phyloP scores from a whole-genome alignment of 768 basidiomycete genomes.

The Leucosporidium creatinivorum region DNA sequence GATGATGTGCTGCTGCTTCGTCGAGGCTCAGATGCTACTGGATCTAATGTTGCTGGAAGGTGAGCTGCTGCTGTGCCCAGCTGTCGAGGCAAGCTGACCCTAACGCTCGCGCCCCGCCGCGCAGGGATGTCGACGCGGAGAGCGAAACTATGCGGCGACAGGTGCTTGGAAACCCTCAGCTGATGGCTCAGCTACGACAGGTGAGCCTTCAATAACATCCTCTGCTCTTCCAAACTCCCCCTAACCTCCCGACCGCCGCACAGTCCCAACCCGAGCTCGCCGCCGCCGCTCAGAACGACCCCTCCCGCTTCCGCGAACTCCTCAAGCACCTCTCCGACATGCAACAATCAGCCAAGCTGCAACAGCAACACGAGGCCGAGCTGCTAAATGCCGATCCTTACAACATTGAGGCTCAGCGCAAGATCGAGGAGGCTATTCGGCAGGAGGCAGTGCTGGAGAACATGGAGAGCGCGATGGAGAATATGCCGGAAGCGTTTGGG shows the following conservation, averaged over 20 bases:
- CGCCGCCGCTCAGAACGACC: conserved; percentile 59
- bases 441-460: conserved; percentile 87
- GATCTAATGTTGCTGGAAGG: conserved; percentile 47
- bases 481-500: conserved; percentile 54
- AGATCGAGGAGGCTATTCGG: conserved; percentile 87
- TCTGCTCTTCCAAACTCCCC: not conserved
- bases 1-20: conserved; percentile 63
- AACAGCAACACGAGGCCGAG: conserved; percentile 50
- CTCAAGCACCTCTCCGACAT: conserved; percentile 45
- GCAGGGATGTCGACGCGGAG: conserved; percentile 66
- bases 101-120: not conserved
- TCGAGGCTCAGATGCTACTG: conserved; percentile 45
- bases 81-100: no score
- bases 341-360: conserved; percentile 47
- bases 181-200: conserved; percentile 66
- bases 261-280: conserved; percentile 79
- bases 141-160: conserved; percentile 86
- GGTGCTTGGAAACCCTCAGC: conserved; percentile 68
- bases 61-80: conserved; percentile 28
- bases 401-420: conserved; percentile 81
- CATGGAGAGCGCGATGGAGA: conserved; percentile 82
- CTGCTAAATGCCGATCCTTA: conserved; percentile 78
- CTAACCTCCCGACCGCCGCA: conserved; percentile 1
- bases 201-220: conserved; percentile 42
- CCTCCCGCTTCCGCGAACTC: conserved; percentile 66